These are phyloP conservation scores for Fusarium tupiense DNA, from an alignment of 2,329 filamentous ascomycete species.

Conservation along the genomic window DNA sequence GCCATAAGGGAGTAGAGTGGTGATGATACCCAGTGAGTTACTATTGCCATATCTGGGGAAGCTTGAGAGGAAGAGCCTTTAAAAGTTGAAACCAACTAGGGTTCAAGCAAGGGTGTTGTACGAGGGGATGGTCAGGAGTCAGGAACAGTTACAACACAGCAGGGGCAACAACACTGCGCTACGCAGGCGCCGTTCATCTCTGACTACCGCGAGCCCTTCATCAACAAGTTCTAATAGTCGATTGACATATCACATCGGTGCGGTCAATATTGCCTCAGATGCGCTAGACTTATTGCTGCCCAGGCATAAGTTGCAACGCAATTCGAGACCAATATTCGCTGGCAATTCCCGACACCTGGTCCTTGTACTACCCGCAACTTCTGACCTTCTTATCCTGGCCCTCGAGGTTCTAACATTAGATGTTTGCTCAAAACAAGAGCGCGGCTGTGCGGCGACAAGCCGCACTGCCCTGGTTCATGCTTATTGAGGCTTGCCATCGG, in stretches of 20 bases:
- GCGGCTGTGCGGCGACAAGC: conserved; percentile 2
- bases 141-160: conserved; percentile 31
- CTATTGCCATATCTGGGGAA: conserved; percentile 38
- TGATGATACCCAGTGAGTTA: conserved; percentile 11
- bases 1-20: conserved; percentile 17
- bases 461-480: conserved; percentile 1
- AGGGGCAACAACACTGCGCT: conserved; percentile 22
- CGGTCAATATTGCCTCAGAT: conserved; percentile 3
- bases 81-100: conserved; percentile 28
- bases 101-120: conserved; percentile 27
- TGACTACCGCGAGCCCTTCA: conserved; percentile 38
- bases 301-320: not conserved
- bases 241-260: conserved; percentile 1
- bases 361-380: conserved; percentile 3
- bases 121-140: conserved; percentile 21
- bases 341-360: not conserved
- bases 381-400: not conserved
- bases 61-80: conserved; percentile 30
- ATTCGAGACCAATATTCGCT: conserved; percentile 22
- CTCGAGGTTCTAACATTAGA: not conserved
- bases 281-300: not conserved
- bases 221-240: conserved; percentile 17
- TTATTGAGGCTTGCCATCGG: conserved; percentile 17
- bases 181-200: conserved; percentile 32
- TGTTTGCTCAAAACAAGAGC: conserved; percentile 9